These are phyloP conservation scores for Elymus sibiricus DNA, from an alignment of 176 grass and related monocot species.

Conservation along the genomic window DNA sequence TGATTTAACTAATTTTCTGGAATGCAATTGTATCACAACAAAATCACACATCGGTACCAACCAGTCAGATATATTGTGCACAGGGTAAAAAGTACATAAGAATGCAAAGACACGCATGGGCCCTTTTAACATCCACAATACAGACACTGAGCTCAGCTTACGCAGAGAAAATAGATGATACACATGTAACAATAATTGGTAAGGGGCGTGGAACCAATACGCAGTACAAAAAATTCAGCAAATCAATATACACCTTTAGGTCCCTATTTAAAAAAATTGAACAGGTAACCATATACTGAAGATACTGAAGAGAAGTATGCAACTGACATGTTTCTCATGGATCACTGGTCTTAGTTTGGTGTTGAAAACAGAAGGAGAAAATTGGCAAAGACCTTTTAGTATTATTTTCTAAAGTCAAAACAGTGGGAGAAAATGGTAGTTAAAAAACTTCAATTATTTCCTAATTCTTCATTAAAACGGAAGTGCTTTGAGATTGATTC, in stretches of 20 bases:
- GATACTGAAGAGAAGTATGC: background rate
- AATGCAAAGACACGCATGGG: slow-evolving; percentile 9
- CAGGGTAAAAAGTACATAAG: slow-evolving; percentile 5
- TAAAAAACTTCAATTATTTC: background rate
- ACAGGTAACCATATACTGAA: background rate
- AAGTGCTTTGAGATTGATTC: background rate
- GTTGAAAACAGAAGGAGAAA: background rate
- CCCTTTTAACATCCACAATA: background rate
- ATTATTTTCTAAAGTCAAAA: background rate
- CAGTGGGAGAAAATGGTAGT: background rate
- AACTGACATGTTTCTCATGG: background rate
- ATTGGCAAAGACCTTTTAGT: background rate
- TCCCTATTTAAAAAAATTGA: too few species aligned
- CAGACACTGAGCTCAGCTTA: slow-evolving; percentile 15
- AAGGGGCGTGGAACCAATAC: background rate
- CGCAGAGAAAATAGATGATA: background rate
- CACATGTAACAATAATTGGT: slow-evolving; percentile 3
- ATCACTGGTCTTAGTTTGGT: background rate
- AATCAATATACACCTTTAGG: background rate
- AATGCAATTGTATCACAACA: background rate
- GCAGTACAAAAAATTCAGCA: background rate
- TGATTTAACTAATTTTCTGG: background rate
- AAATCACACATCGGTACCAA: too few species aligned
- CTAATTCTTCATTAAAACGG: background rate
- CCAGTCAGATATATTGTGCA: background rate